Evolutionary conservation across 2,329 filamentous ascomycete genomes (phyloP).

Genomic region (Macrophomina phaseolina): DNA sequence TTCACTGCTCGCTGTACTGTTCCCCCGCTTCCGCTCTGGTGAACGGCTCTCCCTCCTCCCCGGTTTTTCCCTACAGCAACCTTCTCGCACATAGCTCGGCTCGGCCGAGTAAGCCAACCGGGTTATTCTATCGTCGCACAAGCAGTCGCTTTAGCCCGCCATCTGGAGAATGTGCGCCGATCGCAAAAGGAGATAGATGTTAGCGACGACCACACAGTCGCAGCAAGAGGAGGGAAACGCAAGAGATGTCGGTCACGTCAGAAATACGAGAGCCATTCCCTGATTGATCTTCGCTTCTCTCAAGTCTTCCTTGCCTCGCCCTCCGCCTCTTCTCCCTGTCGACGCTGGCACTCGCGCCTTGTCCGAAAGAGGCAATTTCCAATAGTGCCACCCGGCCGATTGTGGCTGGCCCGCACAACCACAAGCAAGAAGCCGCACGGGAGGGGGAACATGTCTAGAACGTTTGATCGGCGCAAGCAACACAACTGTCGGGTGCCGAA

Average conservation of each 20-base stretch:
- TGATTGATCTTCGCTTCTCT: not conserved
- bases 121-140: not conserved
- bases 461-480: constrained; percentile 6
- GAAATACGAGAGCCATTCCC: too few relatives aligned
- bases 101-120: not conserved
- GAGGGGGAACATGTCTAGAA: not conserved
- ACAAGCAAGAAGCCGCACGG: not conserved
- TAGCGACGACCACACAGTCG: not conserved
- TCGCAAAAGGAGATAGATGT: not conserved
- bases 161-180: not conserved
- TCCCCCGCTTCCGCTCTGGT: too few relatives aligned
- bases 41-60: not conserved
- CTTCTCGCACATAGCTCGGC: not conserved
- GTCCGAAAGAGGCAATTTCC: constrained; percentile 14
- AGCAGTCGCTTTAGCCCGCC: not conserved
- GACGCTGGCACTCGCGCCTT: not conserved
- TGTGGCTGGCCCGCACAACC: not conserved
- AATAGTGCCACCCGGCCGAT: constrained; percentile 14
- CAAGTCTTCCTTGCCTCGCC: not conserved
- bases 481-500: not conserved
- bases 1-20: too few relatives aligned
- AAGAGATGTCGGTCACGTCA: not conserved
- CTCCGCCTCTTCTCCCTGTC: not conserved
- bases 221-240: not conserved
- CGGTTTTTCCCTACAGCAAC: not conserved